phyloP scores from a whole-genome alignment of 768 basidiomycete species.

The Mycena haematopus region DNA sequence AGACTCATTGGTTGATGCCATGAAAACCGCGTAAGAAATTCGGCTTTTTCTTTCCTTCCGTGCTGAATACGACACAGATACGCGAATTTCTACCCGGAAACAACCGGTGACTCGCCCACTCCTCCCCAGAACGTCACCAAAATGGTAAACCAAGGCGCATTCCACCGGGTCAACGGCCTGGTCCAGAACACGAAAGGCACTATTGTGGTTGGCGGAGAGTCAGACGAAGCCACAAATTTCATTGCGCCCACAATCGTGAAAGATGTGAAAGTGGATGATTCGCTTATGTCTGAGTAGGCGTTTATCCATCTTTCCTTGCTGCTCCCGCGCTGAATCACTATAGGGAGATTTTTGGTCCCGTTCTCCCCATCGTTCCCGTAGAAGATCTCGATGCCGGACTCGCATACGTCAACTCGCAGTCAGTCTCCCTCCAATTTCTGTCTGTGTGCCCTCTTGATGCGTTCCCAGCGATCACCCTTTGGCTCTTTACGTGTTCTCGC shows the following conservation, averaged over 20 bases:
- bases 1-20: slow-evolving; percentile 50
- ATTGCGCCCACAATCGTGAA: slow-evolving; percentile 78
- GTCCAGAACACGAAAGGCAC: slow-evolving; percentile 72
- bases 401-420: slow-evolving; percentile 68
- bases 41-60: neutral
- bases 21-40: slow-evolving; percentile 47
- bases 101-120: slow-evolving; percentile 27
- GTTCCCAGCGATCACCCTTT: slow-evolving; percentile 70
- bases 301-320: slow-evolving; percentile 1
- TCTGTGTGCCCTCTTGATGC: neutral
- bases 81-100: slow-evolving; percentile 61
- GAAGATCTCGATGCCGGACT: slow-evolving; percentile 76
- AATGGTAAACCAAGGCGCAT: slow-evolving; percentile 60
- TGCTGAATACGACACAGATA: slow-evolving; percentile 42
- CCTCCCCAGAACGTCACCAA: slow-evolving; percentile 37
- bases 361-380: slow-evolving; percentile 78
- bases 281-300: slow-evolving; percentile 78
- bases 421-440: slow-evolving; percentile 26
- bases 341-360: slow-evolving; percentile 86
- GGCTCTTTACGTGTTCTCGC: slow-evolving; percentile 78
- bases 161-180: slow-evolving; percentile 63
- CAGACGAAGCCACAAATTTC: slow-evolving; percentile 61
- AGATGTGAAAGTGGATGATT: slow-evolving; percentile 66
- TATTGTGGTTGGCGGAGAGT: slow-evolving; percentile 68
- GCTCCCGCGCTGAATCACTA: neutral